phyloP scores from a whole-genome alignment of 805 yeast species.

The Candida koratica region DNA sequence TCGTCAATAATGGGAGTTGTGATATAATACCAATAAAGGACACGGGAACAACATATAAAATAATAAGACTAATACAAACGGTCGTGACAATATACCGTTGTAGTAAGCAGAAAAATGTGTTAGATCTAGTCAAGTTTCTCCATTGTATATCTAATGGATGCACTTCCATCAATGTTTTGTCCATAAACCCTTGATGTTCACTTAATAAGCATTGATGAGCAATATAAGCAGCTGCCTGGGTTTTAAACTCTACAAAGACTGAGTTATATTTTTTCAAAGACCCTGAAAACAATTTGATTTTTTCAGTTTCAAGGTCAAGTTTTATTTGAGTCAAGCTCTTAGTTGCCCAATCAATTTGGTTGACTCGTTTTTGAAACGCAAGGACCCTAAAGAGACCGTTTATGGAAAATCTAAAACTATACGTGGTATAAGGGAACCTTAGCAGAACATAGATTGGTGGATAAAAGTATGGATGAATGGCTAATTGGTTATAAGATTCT shows the following conservation, averaged over 20 bases:
- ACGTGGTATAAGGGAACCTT: slow-evolving; percentile 2
- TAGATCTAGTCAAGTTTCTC: slow-evolving; percentile 50
- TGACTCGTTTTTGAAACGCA: slow-evolving; percentile 18
- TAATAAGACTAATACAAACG: slow-evolving; percentile 46
- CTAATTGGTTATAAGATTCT: neutral
- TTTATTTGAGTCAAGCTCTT: slow-evolving; percentile 16
- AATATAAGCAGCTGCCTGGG: slow-evolving; percentile 54
- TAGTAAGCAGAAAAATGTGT: slow-evolving; percentile 31
- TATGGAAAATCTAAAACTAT: slow-evolving; percentile 21
- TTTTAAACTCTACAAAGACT: slow-evolving; percentile 60
- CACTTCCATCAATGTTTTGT: slow-evolving; percentile 46
- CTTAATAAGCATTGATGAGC: slow-evolving; percentile 58
- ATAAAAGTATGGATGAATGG: slow-evolving; percentile 20
- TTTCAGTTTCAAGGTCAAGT: slow-evolving; percentile 19
- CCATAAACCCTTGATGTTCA: slow-evolving; percentile 39
- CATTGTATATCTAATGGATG: slow-evolving; percentile 70
- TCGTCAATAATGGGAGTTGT: slow-evolving; percentile 63
- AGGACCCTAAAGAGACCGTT: slow-evolving; percentile 26
- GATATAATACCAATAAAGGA: slow-evolving; percentile 74
- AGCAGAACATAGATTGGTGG: slow-evolving; percentile 29
- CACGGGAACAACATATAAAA: slow-evolving; percentile 76
- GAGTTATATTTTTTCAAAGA: slow-evolving; percentile 31
- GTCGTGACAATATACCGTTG: slow-evolving; percentile 45
- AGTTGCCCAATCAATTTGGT: slow-evolving; percentile 28
- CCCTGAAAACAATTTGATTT: slow-evolving; percentile 17